A percentile compares a stretch with the other conserved stretches of the same genome.
Evolutionary conservation across 257 asterid species (phyloP).

Genomic region (Nyctanthes arbortristis): DNA sequence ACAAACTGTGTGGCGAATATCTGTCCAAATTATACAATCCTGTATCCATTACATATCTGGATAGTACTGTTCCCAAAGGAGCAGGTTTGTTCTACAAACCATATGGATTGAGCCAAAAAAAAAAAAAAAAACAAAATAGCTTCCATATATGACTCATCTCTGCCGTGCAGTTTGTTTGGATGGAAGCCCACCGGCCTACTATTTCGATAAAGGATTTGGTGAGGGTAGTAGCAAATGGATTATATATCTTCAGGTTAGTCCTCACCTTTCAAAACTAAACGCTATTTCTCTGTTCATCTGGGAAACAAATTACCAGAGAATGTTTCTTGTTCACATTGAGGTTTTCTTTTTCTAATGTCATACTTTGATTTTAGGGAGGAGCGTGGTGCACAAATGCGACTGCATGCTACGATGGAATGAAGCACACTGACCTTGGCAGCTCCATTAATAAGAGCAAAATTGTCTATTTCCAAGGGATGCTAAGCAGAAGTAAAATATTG

Average conservation of each 20-base stretch:
- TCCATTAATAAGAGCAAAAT: not conserved
- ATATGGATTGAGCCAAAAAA: not conserved
- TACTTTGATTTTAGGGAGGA: conserved; percentile 34
- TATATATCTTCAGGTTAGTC: conserved; percentile 13
- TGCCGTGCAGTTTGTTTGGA: conserved; percentile 19
- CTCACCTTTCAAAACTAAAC: not conserved
- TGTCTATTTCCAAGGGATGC: conserved; percentile 9
- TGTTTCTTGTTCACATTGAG: not conserved
- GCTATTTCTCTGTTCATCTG: too few species aligned
- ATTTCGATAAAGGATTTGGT: conserved; percentile 11
- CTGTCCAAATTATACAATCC: too few species aligned
- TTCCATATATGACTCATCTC: not conserved
- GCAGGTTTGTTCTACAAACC: not conserved
- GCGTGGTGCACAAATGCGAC: conserved; percentile 34
- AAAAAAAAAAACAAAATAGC: not conserved
- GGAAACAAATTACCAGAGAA: too few species aligned
- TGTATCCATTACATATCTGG: not conserved
- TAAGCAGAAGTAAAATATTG: not conserved
- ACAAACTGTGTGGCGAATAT: too few species aligned
- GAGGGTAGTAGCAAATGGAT: conserved; percentile 2
- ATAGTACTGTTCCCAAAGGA: conserved; percentile 10
- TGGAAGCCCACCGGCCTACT: conserved; percentile 23
- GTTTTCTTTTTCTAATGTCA: not conserved
- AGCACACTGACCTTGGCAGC: not conserved
- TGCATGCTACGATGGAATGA: conserved; percentile 3